These are phyloP conservation scores for Colletotrichum sublineola DNA, from an alignment of 2,329 filamentous ascomycete species.

Conservation along the genomic window DNA sequence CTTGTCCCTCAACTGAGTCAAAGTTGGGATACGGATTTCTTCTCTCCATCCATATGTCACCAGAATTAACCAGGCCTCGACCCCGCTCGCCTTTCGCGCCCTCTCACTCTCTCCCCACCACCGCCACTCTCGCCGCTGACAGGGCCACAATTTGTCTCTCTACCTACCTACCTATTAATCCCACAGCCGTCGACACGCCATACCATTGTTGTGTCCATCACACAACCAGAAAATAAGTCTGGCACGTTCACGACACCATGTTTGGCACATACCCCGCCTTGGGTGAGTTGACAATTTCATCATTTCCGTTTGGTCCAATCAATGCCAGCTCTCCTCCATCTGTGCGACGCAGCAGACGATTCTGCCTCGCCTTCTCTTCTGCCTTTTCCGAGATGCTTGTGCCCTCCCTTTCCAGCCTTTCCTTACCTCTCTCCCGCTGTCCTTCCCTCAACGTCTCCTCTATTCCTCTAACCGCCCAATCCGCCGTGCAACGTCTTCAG, in stretches of 20 bases:
- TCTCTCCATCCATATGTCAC: constrained; percentile 18
- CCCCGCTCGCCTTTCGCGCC: constrained; percentile 33
- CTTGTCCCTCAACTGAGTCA: not conserved
- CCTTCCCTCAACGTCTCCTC: not conserved
- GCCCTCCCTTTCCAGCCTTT: not conserved
- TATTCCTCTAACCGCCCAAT: not conserved
- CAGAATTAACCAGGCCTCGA: constrained; percentile 19
- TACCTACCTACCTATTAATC: not conserved
- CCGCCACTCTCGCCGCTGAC: constrained; percentile 27
- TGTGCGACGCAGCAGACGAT: not conserved
- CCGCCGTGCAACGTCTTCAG: constrained; percentile 6
- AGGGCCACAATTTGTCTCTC: constrained; percentile 7
- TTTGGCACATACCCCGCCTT: constrained; percentile 58
- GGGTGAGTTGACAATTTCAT: constrained; percentile 51
- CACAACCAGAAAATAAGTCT: constrained; percentile 20
- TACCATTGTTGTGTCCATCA: constrained; percentile 11
- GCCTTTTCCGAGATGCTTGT: not conserved
- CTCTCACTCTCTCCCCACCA: constrained; percentile 13
- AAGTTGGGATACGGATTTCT: not conserved
- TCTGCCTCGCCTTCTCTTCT: constrained; percentile 3
- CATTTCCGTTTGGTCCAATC: constrained; percentile 13
- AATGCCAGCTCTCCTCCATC: not conserved
- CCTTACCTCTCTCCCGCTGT: not conserved
- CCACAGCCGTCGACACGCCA: constrained; percentile 8
- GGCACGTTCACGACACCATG: constrained; percentile 50